Percentiles rank a stretch among this genome's conserved stretches.
Conservation (phyloP, 2,329 filamentous ascomycete species). For the Gyromitra esculenta region DNA sequence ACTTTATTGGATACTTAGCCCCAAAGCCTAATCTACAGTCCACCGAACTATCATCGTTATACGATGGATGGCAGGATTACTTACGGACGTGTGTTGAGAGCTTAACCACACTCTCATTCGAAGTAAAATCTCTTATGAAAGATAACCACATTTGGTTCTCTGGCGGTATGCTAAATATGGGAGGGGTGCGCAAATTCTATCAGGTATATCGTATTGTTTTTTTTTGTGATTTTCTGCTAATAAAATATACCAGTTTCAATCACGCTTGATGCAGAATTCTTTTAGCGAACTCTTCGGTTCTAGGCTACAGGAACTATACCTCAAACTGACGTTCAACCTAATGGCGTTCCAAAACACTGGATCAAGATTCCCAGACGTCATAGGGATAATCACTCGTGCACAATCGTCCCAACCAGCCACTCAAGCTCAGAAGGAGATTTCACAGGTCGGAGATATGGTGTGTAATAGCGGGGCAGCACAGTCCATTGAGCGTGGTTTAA, state of each 20-base stretch:
- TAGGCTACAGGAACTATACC: conserved; percentile 66
- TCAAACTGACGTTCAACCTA: conserved; percentile 66
- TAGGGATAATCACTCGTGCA: conserved; percentile 62
- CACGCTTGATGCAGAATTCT: conserved; percentile 65
- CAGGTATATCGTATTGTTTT: conserved; percentile 54
- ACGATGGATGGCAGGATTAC: conserved; percentile 66
- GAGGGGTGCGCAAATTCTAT: conserved; percentile 66
- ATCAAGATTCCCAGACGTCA: conserved; percentile 63
- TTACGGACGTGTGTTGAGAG: conserved; percentile 65
- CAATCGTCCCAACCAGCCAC: conserved; percentile 65
- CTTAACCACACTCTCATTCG: conserved; percentile 66
- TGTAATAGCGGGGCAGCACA: conserved; percentile 64
- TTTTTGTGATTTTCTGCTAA: conserved; percentile 5
- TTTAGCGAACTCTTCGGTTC: conserved; percentile 66
- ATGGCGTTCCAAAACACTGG: conserved; percentile 59
- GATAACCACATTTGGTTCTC: conserved; percentile 62
- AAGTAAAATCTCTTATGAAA: conserved; percentile 65
- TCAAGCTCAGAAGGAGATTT: conserved; percentile 64
- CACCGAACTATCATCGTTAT: conserved; percentile 63
- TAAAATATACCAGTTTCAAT: conserved; percentile 61
- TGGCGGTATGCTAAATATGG: conserved; percentile 64
- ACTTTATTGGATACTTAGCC: conserved; percentile 66
- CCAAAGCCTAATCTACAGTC: conserved; percentile 64
- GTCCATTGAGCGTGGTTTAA: conserved; percentile 66
- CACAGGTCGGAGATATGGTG: conserved; percentile 65